These are phyloP conservation scores for Ogataea hybrid DNA, from an alignment of 1,139 yeast genomes.

Conservation along the genomic window DNA sequence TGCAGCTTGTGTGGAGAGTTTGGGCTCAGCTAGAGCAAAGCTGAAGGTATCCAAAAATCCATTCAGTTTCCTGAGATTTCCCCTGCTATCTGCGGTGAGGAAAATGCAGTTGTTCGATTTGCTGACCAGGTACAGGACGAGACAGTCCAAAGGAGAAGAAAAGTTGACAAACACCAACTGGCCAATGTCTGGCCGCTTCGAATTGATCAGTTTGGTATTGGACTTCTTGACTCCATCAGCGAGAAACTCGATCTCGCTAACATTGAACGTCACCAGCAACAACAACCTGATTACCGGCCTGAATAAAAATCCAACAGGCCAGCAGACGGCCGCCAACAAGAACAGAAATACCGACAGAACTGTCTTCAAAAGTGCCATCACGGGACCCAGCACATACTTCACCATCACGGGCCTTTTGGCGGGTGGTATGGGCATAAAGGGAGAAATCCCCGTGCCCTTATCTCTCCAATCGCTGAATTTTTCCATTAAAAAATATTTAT, in stretches of 20 bases:
- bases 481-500: constrained; percentile 48
- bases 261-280: constrained; percentile 19
- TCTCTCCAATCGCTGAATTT: constrained; percentile 75
- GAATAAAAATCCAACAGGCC: constrained; percentile 13
- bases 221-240: constrained; percentile 55
- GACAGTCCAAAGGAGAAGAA: constrained; percentile 54
- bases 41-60: constrained; percentile 38
- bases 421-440: constrained; percentile 54
- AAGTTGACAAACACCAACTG: constrained; percentile 53
- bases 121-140: constrained; percentile 25
- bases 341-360: constrained; percentile 27
- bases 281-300: constrained; percentile 11
- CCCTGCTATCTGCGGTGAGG: constrained; percentile 43
- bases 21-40: constrained; percentile 34
- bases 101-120: constrained; percentile 30
- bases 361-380: constrained; percentile 31
- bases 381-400: constrained; percentile 20
- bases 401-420: constrained; percentile 11
- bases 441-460: constrained; percentile 80
- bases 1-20: not conserved
- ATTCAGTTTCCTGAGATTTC: constrained; percentile 37
- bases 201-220: constrained; percentile 33
- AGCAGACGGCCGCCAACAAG: constrained; percentile 7
- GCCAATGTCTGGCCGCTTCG: constrained; percentile 40
- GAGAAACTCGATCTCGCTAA: constrained; percentile 36